Percentiles rank a stretch among this genome's conserved stretches.
Evolutionary conservation across 495 filamentous ascomycete species (phyloP).

Genomic region (Penicillium argentinense): DNA sequence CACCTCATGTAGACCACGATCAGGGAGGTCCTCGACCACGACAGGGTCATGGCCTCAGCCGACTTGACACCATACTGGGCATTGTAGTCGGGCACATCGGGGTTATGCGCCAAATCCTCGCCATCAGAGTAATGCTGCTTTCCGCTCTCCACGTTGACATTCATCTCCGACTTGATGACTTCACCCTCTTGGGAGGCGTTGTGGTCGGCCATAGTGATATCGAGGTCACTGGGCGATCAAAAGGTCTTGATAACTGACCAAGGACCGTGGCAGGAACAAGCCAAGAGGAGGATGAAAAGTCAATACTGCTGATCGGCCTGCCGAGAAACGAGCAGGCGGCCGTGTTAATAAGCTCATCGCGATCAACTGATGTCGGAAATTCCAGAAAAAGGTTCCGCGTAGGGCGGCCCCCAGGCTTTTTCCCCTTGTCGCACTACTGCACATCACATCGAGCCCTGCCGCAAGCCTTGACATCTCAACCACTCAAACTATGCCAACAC

Average conservation of each 20-base stretch:
- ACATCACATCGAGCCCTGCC: neutral
- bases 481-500: neutral
- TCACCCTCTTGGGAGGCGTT: neutral
- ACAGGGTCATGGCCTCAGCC: constrained; percentile 33
- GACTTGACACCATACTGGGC: constrained; percentile 36
- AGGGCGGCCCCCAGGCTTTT: neutral
- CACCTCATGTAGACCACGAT: constrained; percentile 23
- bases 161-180: constrained; percentile 1
- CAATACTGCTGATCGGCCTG: neutral
- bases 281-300: neutral
- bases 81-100: constrained; percentile 9
- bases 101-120: neutral
- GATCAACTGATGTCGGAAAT: constrained; percentile 1
- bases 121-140: neutral
- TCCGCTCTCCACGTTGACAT: constrained; percentile 5
- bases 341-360: neutral
- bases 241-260: neutral
- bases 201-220: constrained; percentile 5
- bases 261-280: neutral
- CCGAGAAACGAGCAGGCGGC: neutral
- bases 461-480: neutral
- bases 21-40: constrained; percentile 33
- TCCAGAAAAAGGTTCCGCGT: neutral
- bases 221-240: neutral
- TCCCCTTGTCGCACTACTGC: neutral